Conservation (phyloP, 2,329 filamentous ascomycete species). For the Fusarium sterilihyphosum region DNA sequence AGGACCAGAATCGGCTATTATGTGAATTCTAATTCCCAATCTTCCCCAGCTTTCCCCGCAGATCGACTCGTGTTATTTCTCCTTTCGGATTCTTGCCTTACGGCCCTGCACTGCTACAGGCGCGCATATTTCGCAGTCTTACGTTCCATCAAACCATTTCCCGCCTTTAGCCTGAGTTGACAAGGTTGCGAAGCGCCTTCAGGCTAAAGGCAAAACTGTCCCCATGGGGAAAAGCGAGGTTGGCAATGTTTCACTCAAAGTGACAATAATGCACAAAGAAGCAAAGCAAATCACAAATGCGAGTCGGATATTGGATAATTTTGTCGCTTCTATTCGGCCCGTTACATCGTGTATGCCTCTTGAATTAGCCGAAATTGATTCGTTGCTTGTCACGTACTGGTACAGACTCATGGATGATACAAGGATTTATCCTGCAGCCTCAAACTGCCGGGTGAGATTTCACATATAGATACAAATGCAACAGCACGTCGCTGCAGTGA, state of each 20-base stretch:
- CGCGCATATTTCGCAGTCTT: conserved; percentile 5
- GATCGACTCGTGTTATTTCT: conserved; percentile 1
- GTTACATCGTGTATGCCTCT: background rate
- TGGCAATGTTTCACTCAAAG: background rate
- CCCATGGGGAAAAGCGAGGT: conserved; percentile 1
- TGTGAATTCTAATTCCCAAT: background rate
- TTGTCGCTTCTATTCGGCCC: background rate
- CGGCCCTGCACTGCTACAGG: background rate
- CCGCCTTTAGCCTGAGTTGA: conserved; percentile 18
- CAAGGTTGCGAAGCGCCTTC: background rate
- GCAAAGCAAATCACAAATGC: background rate
- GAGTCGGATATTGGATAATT: background rate
- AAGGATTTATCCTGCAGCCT: conserved; percentile 11
- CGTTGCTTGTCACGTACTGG: background rate
- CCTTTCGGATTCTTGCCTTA: background rate
- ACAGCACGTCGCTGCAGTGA: background rate
- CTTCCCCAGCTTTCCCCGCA: conserved; percentile 27
- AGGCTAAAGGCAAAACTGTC: conserved; percentile 8
- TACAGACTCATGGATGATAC: background rate
- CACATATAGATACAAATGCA: conserved; percentile 9
- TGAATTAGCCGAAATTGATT: conserved; percentile 17
- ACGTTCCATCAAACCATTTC: conserved; percentile 4
- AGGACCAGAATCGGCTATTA: background rate
- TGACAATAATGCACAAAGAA: background rate
- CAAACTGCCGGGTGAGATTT: background rate